Conservation (phyloP, 2,329 filamentous ascomycete genomes). For the Zopfia rhizophila region DNA sequence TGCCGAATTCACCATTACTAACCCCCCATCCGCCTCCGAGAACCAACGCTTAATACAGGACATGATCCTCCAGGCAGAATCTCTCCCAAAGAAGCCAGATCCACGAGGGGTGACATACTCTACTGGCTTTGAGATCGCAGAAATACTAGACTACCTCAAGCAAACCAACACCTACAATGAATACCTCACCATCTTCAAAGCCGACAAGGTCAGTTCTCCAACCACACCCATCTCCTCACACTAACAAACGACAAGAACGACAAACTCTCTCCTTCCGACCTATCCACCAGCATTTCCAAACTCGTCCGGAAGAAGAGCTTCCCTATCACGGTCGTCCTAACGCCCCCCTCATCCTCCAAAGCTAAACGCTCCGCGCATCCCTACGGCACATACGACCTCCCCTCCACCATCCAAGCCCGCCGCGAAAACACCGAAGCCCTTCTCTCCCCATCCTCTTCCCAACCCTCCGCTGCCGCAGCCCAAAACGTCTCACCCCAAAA, state of each 20-base stretch:
- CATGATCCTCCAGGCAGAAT: constrained; percentile 47
- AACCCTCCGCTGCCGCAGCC: constrained; percentile 36
- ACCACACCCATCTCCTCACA: constrained; percentile 14
- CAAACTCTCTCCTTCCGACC: neutral
- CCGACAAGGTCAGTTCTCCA: constrained; percentile 32
- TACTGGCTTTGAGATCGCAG: constrained; percentile 34
- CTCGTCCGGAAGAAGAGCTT: constrained; percentile 22
- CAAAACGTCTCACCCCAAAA: constrained; percentile 27
- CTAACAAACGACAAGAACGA: neutral
- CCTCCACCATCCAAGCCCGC: constrained; percentile 32
- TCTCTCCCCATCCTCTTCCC: constrained; percentile 35
- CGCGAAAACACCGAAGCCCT: constrained; percentile 44
- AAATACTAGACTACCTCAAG: constrained; percentile 28
- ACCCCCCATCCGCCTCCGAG: constrained; percentile 42
- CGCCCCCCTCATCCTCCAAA: constrained; percentile 41
- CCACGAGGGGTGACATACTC: constrained; percentile 38
- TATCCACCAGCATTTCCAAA: neutral
- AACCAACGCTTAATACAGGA: constrained; percentile 50
- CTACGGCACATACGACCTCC: constrained; percentile 49
- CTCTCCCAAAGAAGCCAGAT: constrained; percentile 38
- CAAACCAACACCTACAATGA: constrained; percentile 38
- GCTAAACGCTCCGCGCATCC: constrained; percentile 45
- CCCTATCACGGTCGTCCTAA: constrained; percentile 50
- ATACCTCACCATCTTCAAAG: constrained; percentile 40
- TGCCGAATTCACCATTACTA: constrained; percentile 44